Evolutionary conservation across 2,329 filamentous ascomycete genomes (phyloP).

Genomic region (Bipolaris cookei): DNA sequence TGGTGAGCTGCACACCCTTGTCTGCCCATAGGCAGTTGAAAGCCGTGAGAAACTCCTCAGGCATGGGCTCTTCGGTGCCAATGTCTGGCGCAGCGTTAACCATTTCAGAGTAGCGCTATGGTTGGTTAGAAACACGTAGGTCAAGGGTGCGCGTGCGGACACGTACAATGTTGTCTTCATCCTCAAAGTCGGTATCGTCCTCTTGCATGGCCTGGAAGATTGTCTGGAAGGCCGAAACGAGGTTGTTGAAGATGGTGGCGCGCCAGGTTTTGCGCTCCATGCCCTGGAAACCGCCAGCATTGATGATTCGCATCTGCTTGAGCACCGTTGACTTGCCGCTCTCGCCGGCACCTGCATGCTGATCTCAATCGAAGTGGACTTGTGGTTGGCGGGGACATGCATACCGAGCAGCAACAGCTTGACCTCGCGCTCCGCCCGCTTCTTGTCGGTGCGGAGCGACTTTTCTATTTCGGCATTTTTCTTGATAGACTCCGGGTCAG

Average conservation of each 20-base stretch:
- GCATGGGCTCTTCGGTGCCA: conserved; percentile 79
- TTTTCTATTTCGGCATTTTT: conserved; percentile 80
- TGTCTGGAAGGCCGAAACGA: conserved; percentile 89
- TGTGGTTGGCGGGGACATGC: conserved; percentile 38
- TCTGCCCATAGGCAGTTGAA: conserved; percentile 87
- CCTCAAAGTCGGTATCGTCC: conserved; percentile 78
- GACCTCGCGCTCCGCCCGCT: conserved; percentile 82
- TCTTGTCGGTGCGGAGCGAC: conserved; percentile 84
- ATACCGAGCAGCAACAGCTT: conserved; percentile 92
- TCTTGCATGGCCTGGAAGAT: conserved; percentile 91
- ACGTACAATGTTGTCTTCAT: conserved; percentile 77
- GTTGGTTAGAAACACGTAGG: conserved; percentile 8
- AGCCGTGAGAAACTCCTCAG: conserved; percentile 76
- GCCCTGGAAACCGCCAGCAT: conserved; percentile 88
- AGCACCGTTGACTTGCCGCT: conserved; percentile 95
- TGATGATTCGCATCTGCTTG: conserved; percentile 99
- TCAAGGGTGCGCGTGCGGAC: neutral
- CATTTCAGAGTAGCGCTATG: conserved; percentile 76
- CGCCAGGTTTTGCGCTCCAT: conserved; percentile 92
- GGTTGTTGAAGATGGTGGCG: conserved; percentile 93
- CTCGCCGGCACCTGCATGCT: conserved; percentile 81
- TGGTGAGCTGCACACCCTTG: conserved; percentile 81
- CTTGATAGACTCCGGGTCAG: conserved; percentile 53
- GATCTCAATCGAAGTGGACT: conserved; percentile 30
- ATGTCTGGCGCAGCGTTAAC: conserved; percentile 84